phyloP scores from a whole-genome alignment of 768 basidiomycete species.

The Brasilioporus rufonigricans region DNA sequence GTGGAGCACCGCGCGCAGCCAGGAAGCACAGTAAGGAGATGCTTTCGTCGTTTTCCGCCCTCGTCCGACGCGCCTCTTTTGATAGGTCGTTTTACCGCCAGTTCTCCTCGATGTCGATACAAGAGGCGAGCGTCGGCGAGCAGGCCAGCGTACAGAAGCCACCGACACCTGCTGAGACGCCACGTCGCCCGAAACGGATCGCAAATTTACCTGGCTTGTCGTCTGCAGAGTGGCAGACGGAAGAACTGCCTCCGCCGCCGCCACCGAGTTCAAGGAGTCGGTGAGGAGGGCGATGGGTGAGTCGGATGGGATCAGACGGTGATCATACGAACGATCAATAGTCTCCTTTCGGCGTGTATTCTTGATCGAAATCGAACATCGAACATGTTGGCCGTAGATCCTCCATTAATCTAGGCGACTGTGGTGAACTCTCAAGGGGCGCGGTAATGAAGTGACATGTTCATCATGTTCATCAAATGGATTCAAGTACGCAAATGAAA shows the following conservation, averaged over 20 bases:
- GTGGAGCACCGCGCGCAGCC: slow-evolving; percentile 70
- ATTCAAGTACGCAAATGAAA: background rate
- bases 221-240: slow-evolving; percentile 54
- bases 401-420: background rate
- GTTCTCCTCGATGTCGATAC: slow-evolving; percentile 33
- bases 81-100: slow-evolving; percentile 19
- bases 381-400: background rate
- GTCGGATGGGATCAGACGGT: background rate
- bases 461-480: background rate
- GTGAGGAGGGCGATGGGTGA: background rate
- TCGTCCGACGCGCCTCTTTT: background rate
- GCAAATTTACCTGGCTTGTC: slow-evolving; percentile 45
- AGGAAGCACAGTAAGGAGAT: slow-evolving; percentile 67
- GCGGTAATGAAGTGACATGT: background rate
- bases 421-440: too few relatives aligned
- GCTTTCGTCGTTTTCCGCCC: background rate
- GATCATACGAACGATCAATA: too few relatives aligned
- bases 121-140: slow-evolving; percentile 19
- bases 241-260: slow-evolving; percentile 47
- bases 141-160: background rate
- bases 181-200: slow-evolving; percentile 24
- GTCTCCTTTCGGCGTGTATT: too few relatives aligned
- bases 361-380: too few relatives aligned
- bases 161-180: slow-evolving; percentile 3
- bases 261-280: slow-evolving; percentile 13